Evolutionary conservation across 108 stramenopile species (phyloP).

Genomic region (Skeletonema menzelii): DNA sequence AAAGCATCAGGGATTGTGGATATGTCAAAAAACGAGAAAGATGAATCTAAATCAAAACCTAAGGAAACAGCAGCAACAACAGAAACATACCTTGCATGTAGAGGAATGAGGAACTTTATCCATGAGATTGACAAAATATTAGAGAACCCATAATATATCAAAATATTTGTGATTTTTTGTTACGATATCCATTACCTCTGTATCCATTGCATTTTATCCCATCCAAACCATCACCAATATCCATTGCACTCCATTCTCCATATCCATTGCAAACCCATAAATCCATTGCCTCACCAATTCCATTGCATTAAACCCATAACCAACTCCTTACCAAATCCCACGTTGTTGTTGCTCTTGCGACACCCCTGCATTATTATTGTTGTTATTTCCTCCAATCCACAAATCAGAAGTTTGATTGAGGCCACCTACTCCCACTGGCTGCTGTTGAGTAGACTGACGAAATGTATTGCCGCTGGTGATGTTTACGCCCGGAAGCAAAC

Average conservation of each 20-base stretch:
- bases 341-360: constrained; percentile 22
- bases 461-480: constrained; percentile 41
- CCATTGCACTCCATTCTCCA: constrained; percentile 3
- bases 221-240: not conserved
- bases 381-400: constrained; percentile 28
- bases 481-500: constrained; percentile 78
- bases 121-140: constrained; percentile 68
- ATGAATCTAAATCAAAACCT: constrained; percentile 6
- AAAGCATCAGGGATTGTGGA: constrained; percentile 30
- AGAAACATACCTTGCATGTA: constrained; percentile 54
- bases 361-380: constrained; percentile 7
- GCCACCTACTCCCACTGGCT: constrained; percentile 42
- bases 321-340: not conserved
- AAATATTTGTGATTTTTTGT: not conserved
- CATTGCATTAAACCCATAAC: not conserved
- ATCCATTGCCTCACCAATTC: constrained; percentile 32
- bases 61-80: not conserved
- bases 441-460: constrained; percentile 25
- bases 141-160: not conserved
- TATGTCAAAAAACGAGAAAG: constrained; percentile 38
- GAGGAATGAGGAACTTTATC: constrained; percentile 70
- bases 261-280: constrained; percentile 4
- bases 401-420: constrained; percentile 24
- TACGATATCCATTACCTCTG: constrained; percentile 9
- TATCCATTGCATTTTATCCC: constrained; percentile 26